phyloP scores from a whole-genome alignment of 805 yeast genomes.

The Saccharomyces jurei region DNA sequence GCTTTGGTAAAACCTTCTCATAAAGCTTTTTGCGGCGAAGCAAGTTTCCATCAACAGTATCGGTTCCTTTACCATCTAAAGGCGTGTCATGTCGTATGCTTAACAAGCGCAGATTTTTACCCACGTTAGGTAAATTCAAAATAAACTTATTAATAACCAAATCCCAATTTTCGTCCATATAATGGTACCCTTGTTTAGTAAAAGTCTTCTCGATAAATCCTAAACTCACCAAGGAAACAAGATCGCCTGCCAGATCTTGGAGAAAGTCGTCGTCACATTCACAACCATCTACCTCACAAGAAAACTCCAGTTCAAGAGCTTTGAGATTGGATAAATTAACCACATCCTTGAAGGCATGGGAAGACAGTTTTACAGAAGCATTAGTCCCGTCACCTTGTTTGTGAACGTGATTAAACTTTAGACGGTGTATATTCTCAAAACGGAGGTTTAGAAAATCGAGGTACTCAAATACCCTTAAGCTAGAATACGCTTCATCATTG shows the following conservation, averaged over 20 bases:
- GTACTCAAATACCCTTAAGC: constrained; percentile 31
- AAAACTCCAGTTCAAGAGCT: constrained; percentile 44
- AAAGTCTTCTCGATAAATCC: constrained; percentile 31
- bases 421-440: constrained; percentile 21
- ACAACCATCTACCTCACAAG: constrained; percentile 43
- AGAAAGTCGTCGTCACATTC: constrained; percentile 40
- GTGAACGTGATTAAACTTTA: constrained; percentile 40
- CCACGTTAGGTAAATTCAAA: constrained; percentile 28
- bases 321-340: constrained; percentile 28
- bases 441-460: constrained; percentile 8
- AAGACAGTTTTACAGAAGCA: constrained; percentile 27
- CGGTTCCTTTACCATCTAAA: constrained; percentile 44
- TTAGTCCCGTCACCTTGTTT: constrained; percentile 37
- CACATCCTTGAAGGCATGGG: constrained; percentile 25
- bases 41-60: constrained; percentile 71
- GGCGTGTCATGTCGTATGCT: constrained; percentile 56
- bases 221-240: constrained; percentile 19
- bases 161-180: constrained; percentile 50
- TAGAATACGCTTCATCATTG: constrained; percentile 32
- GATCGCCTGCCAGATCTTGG: constrained; percentile 30
- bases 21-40: constrained; percentile 49
- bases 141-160: constrained; percentile 38
- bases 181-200: constrained; percentile 33
- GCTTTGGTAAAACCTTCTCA: constrained; percentile 39
- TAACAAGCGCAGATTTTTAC: constrained; percentile 32